phyloP scores from a whole-genome alignment of 768 basidiomycete genomes.

The Lentinula sp. region DNA sequence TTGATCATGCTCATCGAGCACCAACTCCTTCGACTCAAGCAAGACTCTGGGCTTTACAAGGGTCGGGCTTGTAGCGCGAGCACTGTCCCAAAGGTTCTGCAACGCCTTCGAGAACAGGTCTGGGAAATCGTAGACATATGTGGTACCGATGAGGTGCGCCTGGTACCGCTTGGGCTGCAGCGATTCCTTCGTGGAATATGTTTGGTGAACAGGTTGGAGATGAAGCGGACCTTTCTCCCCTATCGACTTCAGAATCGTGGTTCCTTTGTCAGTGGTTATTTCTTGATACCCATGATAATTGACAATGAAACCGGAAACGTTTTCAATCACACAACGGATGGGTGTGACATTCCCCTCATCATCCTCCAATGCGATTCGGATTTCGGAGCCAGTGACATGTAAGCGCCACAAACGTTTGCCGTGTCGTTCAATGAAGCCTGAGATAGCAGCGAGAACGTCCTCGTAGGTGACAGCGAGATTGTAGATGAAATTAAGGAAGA shows the following conservation, averaged over 20 bases:
- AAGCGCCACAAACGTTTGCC: slow-evolving; percentile 98
- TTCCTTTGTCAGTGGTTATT: slow-evolving; percentile 92
- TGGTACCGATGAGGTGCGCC: slow-evolving; percentile 96
- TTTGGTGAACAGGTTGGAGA: slow-evolving; percentile 87
- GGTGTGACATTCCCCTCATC: slow-evolving; percentile 92
- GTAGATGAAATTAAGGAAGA: slow-evolving; percentile 99
- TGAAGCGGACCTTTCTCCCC: slow-evolving; percentile 97
- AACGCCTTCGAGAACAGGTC: slow-evolving; percentile 97
- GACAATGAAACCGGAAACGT: slow-evolving; percentile 97
- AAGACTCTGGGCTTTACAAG: slow-evolving; percentile 71
- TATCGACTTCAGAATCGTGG: slow-evolving; percentile 94
- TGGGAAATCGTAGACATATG: slow-evolving; percentile 99
- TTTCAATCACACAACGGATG: slow-evolving; percentile 97
- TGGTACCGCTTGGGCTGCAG: slow-evolving; percentile 98
- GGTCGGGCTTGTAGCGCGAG: slow-evolving; percentile 56
- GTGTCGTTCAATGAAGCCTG: slow-evolving; percentile 99
- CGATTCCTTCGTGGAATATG: slow-evolving; percentile 97
- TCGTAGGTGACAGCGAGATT: slow-evolving; percentile 93
- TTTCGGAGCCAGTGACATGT: slow-evolving; percentile 96
- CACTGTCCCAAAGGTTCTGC: slow-evolving; percentile 85
- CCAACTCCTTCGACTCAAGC: slow-evolving; percentile 83
- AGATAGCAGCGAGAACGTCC: slow-evolving; percentile 92
- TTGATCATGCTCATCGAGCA: slow-evolving; percentile 89
- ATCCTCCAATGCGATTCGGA: slow-evolving; percentile 92
- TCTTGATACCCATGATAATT: slow-evolving; percentile 98